A percentile compares a stretch with the other conserved stretches of the same genome.
Conservation (phyloP, 768 basidiomycete species). For the Floccularia luteovirens region DNA sequence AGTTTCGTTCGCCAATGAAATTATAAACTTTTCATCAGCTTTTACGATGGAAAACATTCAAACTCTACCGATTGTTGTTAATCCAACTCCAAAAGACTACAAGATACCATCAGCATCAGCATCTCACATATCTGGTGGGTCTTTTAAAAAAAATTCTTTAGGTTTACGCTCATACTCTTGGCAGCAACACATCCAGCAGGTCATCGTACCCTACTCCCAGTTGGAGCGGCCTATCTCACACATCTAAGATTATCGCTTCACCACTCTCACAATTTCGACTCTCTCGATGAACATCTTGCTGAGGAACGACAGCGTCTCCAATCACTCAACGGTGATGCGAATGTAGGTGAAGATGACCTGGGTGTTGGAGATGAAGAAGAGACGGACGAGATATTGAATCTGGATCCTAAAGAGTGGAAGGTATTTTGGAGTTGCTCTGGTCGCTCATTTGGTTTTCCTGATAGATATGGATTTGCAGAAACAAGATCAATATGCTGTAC, state of each 20-base stretch:
- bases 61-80: conserved; percentile 19
- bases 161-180: background rate
- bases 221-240: conserved; percentile 82
- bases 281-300: conserved; percentile 63
- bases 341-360: conserved; percentile 68
- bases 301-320: conserved; percentile 36
- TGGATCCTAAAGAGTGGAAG: conserved; percentile 99
- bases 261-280: conserved; percentile 74
- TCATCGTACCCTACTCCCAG: conserved; percentile 59
- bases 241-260: conserved; percentile 71
- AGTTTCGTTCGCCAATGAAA: too few relatives aligned
- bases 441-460: background rate
- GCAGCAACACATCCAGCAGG: conserved; percentile 28
- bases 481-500: conserved; percentile 97
- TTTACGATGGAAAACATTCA: conserved; percentile 19
- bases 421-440: conserved; percentile 24
- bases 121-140: conserved; percentile 18
- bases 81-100: conserved; percentile 33
- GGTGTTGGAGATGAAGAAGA: conserved; percentile 93
- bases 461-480: conserved; percentile 43
- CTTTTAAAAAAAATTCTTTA: background rate
- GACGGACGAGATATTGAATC: conserved; percentile 50
- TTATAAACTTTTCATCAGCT: too few relatives aligned
- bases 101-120: conserved; percentile 27
- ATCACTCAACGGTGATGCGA: conserved; percentile 35